Base-by-base conservation (phyloP, 1,284 basidiomycete species). In the Coniophora puteana region DNA sequence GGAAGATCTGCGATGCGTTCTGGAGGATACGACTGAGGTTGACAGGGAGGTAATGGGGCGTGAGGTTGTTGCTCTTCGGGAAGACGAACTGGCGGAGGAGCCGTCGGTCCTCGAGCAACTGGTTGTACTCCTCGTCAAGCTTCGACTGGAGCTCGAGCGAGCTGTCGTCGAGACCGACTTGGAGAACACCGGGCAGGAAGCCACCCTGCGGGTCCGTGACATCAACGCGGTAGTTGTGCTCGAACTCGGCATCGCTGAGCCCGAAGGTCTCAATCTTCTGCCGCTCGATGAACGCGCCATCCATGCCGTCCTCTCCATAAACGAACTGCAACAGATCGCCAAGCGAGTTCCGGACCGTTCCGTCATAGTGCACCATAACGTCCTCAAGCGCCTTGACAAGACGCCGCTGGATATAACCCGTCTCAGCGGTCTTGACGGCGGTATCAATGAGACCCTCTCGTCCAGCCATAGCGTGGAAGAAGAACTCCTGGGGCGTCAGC, bases 401-500 rank as follows among this genome's bases (percentile, higher is more conserved):
- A 51, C 95, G 89, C 57, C 95, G 89, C 65, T 99, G 96, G 55
- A 99, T 99, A 65, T 99, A 99, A 55, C 96, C 96, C 0, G 96
- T 99, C 68, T 99, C 96, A 36, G 96, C 96, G 6, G 96, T 99
- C 73, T 99, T 99, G 67, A 99, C 94, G 22, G 96, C 96, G 2
- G 96, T 99, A 76, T 99, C 96, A 55, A 99, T 98, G 40, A 99
- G 70, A 77, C 96, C 96, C 66, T 99, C 96, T 57, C 96, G 88
- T 71, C 96, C 96, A 56, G 95, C 95, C 96, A 99, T 99, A 42
- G 96, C 96, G 68, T 99, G 96, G 83, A 99, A 99, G 78, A 99
- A 99, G 77, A 94, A 99, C 61, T 99, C 96, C 55, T 98, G 94
- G 0, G 96, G 94, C 0, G 95, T 99, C 47, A 99, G 65, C 36